Percentiles rank a stretch among this genome's conserved stretches.
phyloP scores from a whole-genome alignment of 2,329 filamentous ascomycete species.

The Aspergillus awamori region DNA sequence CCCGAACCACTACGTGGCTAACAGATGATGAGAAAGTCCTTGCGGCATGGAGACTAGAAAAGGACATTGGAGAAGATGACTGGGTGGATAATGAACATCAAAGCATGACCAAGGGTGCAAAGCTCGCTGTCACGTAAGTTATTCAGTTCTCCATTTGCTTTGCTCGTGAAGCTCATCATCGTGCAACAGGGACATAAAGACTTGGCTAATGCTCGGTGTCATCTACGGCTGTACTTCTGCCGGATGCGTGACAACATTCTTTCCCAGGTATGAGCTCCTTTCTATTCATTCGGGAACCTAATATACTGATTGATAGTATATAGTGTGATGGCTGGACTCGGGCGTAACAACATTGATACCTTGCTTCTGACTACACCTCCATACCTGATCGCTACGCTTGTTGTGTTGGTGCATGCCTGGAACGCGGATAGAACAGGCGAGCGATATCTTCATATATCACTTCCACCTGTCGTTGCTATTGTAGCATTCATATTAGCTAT shows the following conservation, averaged over 20 bases:
- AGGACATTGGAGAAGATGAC: conserved; percentile 62
- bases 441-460: neutral
- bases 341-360: neutral
- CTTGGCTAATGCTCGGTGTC: neutral
- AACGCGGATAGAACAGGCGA: neutral
- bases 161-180: neutral
- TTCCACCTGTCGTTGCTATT: neutral
- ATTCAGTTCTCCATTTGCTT: neutral
- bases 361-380: conserved; percentile 4
- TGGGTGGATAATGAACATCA: conserved; percentile 51
- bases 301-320: neutral
- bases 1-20: conserved; percentile 56
- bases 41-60: conserved; percentile 59
- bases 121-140: neutral
- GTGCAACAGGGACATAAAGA: neutral
- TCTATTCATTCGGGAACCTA: no score
- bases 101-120: conserved; percentile 53
- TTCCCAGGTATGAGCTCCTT: neutral
- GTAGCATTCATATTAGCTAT: neutral
- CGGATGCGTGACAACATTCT: neutral
- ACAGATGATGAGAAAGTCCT: conserved; percentile 47
- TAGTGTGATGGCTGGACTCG: conserved; percentile 7
- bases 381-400: neutral
- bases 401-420: conserved; percentile 2
- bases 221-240: conserved; percentile 1